Evolutionary conservation across 768 basidiomycete genomes (phyloP).

Genomic region (Gymnopilus dilepis): DNA sequence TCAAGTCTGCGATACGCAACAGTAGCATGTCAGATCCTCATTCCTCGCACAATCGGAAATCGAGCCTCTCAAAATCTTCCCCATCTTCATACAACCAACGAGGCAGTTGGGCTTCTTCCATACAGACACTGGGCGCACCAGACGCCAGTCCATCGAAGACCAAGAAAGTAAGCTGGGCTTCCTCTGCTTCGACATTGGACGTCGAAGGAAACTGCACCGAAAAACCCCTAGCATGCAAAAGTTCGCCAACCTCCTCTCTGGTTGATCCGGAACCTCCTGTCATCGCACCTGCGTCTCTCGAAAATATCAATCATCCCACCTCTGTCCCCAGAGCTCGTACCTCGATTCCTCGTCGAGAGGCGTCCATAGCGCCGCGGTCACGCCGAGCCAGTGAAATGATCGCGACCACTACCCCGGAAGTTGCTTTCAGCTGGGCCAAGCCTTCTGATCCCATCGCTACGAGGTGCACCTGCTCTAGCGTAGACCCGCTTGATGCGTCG

Average conservation of each 20-base stretch:
- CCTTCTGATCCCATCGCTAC: conserved; percentile 10
- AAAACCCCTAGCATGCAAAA: conserved; percentile 17
- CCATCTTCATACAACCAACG: background rate
- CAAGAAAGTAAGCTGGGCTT: conserved; percentile 38
- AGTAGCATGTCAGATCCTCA: conserved; percentile 1
- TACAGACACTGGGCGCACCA: background rate
- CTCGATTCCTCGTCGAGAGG: conserved; percentile 14
- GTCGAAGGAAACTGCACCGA: conserved; percentile 21
- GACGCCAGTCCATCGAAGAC: conserved; percentile 18
- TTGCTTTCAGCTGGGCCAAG: conserved; percentile 23
- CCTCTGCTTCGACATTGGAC: conserved; percentile 30
- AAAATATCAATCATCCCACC: background rate
- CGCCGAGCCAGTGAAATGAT: conserved; percentile 28
- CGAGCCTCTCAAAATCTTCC: conserved; percentile 12
- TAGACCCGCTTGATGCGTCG: conserved; percentile 13
- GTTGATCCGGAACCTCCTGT: conserved; percentile 9
- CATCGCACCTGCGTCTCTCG: background rate
- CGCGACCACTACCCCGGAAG: conserved; percentile 24
- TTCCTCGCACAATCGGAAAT: conserved; percentile 14
- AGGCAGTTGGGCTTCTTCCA: background rate
- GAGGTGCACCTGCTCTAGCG: background rate
- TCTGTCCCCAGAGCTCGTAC: conserved; percentile 23
- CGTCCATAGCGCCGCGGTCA: conserved; percentile 24
- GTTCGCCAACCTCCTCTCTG: conserved; percentile 1
- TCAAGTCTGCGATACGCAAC: conserved; percentile 15